Evolutionary conservation across 1,139 yeast genomes (phyloP).

Genomic region (Saccharomyces hybrid): DNA sequence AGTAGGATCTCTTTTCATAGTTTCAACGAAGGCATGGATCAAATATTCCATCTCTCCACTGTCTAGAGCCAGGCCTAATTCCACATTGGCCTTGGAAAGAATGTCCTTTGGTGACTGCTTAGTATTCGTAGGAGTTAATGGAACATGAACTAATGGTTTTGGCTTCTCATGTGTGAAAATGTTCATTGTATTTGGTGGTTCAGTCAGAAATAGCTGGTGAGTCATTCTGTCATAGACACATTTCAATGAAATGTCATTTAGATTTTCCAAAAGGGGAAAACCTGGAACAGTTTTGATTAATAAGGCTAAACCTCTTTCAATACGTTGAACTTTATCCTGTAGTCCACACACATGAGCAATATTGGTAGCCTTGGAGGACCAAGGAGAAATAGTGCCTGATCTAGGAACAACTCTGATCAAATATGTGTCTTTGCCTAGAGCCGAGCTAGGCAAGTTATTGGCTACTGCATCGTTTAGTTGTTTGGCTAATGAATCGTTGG

Average conservation of each 20-base stretch:
- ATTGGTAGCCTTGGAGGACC: constrained; percentile 99
- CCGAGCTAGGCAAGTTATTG: constrained; percentile 16
- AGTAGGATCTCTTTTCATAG: constrained; percentile 85
- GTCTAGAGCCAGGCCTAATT: constrained; percentile 87
- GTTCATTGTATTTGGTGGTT: constrained; percentile 58
- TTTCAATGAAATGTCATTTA: constrained; percentile 51
- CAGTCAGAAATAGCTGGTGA: constrained; percentile 53
- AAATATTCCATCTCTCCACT: constrained; percentile 88
- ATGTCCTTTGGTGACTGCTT: constrained; percentile 44
- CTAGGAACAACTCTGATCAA: constrained; percentile 81
- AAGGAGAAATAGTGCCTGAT: constrained; percentile 94
- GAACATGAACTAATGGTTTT: constrained; percentile 76
- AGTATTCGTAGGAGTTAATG: constrained; percentile 39
- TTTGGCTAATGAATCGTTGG: constrained; percentile 41
- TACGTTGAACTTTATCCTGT: constrained; percentile 58
- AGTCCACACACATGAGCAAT: constrained; percentile 87
- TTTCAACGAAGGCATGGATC: constrained; percentile 64
- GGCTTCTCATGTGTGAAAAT: constrained; percentile 76
- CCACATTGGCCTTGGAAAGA: constrained; percentile 68
- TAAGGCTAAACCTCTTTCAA: constrained; percentile 84
- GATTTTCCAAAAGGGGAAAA: constrained; percentile 51
- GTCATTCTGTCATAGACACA: constrained; percentile 94
- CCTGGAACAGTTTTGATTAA: constrained; percentile 63
- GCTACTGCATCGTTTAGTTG: constrained; percentile 41
- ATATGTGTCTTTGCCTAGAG: constrained; percentile 45